phyloP scores from a whole-genome alignment of 1,284 basidiomycete species.

The Moniliophthora roreri region DNA sequence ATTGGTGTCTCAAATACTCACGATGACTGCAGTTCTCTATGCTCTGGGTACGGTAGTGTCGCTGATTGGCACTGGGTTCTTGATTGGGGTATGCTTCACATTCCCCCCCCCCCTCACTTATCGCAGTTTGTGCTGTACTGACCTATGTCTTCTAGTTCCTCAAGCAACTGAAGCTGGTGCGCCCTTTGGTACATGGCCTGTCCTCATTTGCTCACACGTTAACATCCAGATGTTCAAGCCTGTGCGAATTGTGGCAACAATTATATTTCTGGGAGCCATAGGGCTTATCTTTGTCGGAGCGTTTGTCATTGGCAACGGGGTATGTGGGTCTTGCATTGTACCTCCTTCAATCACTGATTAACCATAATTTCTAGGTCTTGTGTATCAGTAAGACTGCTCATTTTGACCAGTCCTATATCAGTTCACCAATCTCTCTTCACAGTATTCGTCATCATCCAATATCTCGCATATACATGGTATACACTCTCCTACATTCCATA shows the following conservation, averaged over 20 bases:
- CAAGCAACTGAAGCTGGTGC: slow-evolving; percentile 77
- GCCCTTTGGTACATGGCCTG: slow-evolving; percentile 17
- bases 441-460: slow-evolving; percentile 88
- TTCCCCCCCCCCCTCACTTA: slow-evolving; percentile 1
- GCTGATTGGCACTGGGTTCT: slow-evolving; percentile 86
- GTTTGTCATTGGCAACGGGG: slow-evolving; percentile 69
- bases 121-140: slow-evolving; percentile 1
- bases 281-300: slow-evolving; percentile 80
- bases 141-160: slow-evolving; percentile 52
- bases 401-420: slow-evolving; percentile 1
- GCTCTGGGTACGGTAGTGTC: slow-evolving; percentile 81
- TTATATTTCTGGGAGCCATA: slow-evolving; percentile 78
- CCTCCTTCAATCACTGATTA: neutral
- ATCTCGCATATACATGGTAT: slow-evolving; percentile 85
- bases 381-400: slow-evolving; percentile 44
- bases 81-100: slow-evolving; percentile 67
- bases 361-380: slow-evolving; percentile 30
- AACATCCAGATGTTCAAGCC: slow-evolving; percentile 86
- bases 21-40: slow-evolving; percentile 67
- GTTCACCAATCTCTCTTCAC: slow-evolving; percentile 15
- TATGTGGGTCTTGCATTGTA: slow-evolving; percentile 33
- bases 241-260: slow-evolving; percentile 81
- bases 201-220: slow-evolving; percentile 5
- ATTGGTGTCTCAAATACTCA: slow-evolving; percentile 8
- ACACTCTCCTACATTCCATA: slow-evolving; percentile 86